Evolutionary conservation across 1,284 basidiomycete genomes (phyloP).

Genomic region (Pisolithus thermaeus): DNA sequence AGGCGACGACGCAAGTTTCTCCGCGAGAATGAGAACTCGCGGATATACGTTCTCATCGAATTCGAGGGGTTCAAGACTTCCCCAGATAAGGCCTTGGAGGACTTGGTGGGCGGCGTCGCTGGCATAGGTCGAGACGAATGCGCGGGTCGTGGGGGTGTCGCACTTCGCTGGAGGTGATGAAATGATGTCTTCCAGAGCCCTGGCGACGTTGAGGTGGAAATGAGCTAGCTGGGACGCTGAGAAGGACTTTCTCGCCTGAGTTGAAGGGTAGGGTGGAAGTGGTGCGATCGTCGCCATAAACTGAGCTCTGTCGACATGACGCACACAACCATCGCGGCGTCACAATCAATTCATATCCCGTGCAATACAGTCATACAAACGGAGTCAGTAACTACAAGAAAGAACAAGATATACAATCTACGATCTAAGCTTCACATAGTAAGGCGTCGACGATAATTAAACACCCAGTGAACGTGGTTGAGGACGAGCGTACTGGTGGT

Average conservation of each 20-base stretch:
- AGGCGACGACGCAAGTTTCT: slow-evolving; percentile 38
- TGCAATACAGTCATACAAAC: too few relatives aligned
- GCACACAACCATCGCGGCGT: background rate
- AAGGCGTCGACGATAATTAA: too few relatives aligned
- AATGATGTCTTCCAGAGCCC: slow-evolving; percentile 41
- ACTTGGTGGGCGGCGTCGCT: slow-evolving; percentile 45
- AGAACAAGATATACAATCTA: too few relatives aligned
- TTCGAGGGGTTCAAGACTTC: slow-evolving; percentile 21
- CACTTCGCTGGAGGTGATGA: slow-evolving; percentile 42
- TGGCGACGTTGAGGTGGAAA: slow-evolving; percentile 43
- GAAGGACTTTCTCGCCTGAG: slow-evolving; percentile 41
- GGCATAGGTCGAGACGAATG: slow-evolving; percentile 54
- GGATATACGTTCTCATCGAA: slow-evolving; percentile 45
- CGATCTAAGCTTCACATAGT: too few relatives aligned
- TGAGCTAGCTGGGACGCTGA: slow-evolving; percentile 47
- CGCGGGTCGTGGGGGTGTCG: slow-evolving; percentile 37
- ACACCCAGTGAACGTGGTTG: too few relatives aligned
- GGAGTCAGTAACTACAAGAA: too few relatives aligned
- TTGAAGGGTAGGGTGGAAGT: slow-evolving; percentile 50
- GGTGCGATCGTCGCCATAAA: slow-evolving; percentile 14
- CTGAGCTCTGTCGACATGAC: background rate
- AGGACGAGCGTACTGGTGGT: too few relatives aligned
- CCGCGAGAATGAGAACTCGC: slow-evolving; percentile 50
- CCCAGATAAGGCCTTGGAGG: slow-evolving; percentile 57
- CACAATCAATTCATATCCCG: background rate